Percentiles rank a stretch among this genome's conserved stretches.
Evolutionary conservation across 306 rosid genomes (phyloP).

Genomic region (Erythrophleum fordii): DNA sequence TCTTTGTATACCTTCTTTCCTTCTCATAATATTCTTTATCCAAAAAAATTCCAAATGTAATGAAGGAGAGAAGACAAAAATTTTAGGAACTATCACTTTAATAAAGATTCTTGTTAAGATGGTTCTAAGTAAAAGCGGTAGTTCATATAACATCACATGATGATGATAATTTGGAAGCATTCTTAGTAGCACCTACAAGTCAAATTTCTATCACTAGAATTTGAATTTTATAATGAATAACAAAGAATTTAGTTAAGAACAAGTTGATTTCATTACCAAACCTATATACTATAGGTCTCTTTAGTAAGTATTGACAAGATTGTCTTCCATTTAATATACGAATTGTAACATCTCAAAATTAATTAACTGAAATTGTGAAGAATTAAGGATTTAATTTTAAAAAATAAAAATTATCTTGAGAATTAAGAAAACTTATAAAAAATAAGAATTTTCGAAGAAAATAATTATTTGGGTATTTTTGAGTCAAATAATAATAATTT

Average conservation of each 20-base stretch:
- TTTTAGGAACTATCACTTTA: slow-evolving; percentile 49
- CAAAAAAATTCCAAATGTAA: slow-evolving; percentile 4
- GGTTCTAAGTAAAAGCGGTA: slow-evolving; percentile 89
- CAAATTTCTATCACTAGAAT: slow-evolving; percentile 40
- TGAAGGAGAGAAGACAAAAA: background rate
- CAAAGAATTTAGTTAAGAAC: slow-evolving; percentile 16
- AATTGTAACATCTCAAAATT: too few relatives aligned
- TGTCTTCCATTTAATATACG: slow-evolving; percentile 11
- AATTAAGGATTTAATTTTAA: too few relatives aligned
- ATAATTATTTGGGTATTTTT: too few relatives aligned
- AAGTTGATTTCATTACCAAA: slow-evolving; percentile 19
- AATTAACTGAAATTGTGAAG: too few relatives aligned
- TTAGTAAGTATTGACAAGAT: background rate
- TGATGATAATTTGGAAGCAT: slow-evolving; percentile 96
- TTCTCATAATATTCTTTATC: slow-evolving; percentile 19
- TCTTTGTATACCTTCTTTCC: too few relatives aligned
- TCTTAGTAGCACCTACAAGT: slow-evolving; percentile 77
- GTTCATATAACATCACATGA: slow-evolving; percentile 78
- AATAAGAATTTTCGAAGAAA: too few relatives aligned
- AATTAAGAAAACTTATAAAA: too few relatives aligned
- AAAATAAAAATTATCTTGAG: too few relatives aligned
- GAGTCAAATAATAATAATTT: too few relatives aligned
- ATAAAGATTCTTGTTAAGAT: slow-evolving; percentile 80
- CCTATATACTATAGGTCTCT: background rate
- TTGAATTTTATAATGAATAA: slow-evolving; percentile 17